Base-by-base conservation (phyloP, 495 filamentous ascomycete species). In the Aspergillus haitiensis region DNA sequence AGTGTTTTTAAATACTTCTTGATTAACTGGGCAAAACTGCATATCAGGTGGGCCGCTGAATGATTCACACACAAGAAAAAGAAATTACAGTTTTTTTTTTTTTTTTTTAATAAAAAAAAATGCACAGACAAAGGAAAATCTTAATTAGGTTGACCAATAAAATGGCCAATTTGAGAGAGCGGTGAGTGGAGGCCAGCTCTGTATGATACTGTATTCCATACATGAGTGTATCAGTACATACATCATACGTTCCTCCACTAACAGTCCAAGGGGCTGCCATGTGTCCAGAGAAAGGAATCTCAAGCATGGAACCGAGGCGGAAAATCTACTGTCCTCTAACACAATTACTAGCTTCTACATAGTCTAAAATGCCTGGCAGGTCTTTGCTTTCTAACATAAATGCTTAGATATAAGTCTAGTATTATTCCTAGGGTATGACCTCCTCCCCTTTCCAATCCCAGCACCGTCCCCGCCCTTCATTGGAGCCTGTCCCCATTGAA, bases 401-500 rank as follows among this genome's bases (percentile, higher is more conserved):
- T n/a, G n/a, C n/a, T n/a, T n/a, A n/a, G n/a, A n/a, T n/a, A n/a
- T n/a, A n/a, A n/a, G n/a, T n/a, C n/a, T n/a, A n/a, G n/a, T n/a
- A n/a, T n/a, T 35, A 46, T 18, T 52, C 27, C 79, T 68, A 90
- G 21, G 89, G 88, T 44, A 73, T 57, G 13, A 95, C 76, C 67
- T 91, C 88, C 57, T 85, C 75, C 4, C 88, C 88, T 63, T 85
- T 85, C 84, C 86, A 92, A 77, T 92, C 88, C 88, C 88, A 93
- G 67, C 82, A 90, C 63, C 75, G 73, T 4, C 90, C 89, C 62
- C 89, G 80, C 40, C 82, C 79, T 13, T 77, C 75, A 34, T 80
- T 48, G 10, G 64, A 65, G 1, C 60, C 70, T 9, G 68, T 27
- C 3, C 52, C 27, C 35, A 66, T 55, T 2, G 27, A 4, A 21